Evolutionary conservation across 192 early-diverging fungal genomes (phyloP).

Genomic region (Thamnidium elegans): DNA sequence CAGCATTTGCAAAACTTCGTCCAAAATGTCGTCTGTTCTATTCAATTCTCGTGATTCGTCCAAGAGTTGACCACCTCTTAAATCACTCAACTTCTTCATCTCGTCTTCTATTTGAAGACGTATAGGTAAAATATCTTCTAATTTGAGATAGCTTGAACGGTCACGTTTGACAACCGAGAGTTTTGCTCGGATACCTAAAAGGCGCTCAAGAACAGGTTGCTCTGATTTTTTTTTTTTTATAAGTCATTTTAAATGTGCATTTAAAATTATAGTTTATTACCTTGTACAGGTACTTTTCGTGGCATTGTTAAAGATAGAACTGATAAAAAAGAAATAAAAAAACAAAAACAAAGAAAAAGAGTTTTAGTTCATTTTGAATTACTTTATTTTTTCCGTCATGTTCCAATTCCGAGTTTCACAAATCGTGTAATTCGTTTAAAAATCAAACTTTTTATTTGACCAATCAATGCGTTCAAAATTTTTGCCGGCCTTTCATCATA

Average conservation of each 20-base stretch:
- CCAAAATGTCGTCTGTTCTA: constrained; percentile 63
- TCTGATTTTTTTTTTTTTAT: constrained; percentile 33
- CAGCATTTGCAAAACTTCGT: constrained; percentile 73
- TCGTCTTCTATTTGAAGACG: constrained; percentile 53
- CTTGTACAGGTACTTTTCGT: constrained; percentile 21
- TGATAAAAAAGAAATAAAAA: not conserved
- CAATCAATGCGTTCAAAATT: too few species aligned
- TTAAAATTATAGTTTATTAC: constrained; percentile 2
- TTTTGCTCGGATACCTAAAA: constrained; percentile 63
- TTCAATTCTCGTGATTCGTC: constrained; percentile 23
- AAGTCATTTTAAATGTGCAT: not conserved
- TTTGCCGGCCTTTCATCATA: too few species aligned
- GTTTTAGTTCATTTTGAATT: not conserved
- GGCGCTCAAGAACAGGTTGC: constrained; percentile 54
- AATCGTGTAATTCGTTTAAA: too few species aligned
- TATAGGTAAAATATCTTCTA: constrained; percentile 56
- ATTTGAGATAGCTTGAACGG: constrained; percentile 61
- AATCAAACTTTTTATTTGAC: too few species aligned
- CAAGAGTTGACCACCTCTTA: constrained; percentile 22
- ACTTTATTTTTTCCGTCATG: constrained; percentile 1
- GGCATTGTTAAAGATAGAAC: constrained; percentile 11
- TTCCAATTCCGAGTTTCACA: too few species aligned
- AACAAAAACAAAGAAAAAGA: not conserved
- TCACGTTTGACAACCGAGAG: constrained; percentile 71
- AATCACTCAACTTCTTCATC: constrained; percentile 37